These are phyloP conservation scores for Trichoderma sp. DNA, from an alignment of 2,329 filamentous ascomycete species.

Conservation along the genomic window DNA sequence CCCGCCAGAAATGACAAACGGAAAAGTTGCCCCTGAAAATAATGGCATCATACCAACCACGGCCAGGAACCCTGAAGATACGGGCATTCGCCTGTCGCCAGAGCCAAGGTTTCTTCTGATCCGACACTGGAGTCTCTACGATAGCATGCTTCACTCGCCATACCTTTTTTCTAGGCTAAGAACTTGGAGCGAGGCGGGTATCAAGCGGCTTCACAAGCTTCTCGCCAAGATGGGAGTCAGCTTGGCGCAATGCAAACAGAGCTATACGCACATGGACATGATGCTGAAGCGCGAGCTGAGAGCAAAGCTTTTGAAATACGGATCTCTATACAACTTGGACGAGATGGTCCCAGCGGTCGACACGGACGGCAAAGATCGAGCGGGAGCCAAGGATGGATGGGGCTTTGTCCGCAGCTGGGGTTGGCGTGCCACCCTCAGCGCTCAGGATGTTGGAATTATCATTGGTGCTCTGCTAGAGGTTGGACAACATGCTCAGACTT, in stretches of 20 bases:
- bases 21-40: slow-evolving; percentile 61
- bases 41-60: slow-evolving; percentile 86
- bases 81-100: slow-evolving; percentile 84
- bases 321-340: slow-evolving; percentile 88
- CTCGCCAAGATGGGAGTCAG: slow-evolving; percentile 98
- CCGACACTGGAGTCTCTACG: slow-evolving; percentile 94
- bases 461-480: slow-evolving; percentile 91
- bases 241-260: slow-evolving; percentile 88
- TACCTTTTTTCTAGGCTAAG: slow-evolving; percentile 89
- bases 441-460: slow-evolving; percentile 90
- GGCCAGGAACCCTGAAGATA: slow-evolving; percentile 85
- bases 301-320: slow-evolving; percentile 84
- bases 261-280: slow-evolving; percentile 98
- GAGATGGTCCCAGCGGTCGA: slow-evolving; percentile 82
- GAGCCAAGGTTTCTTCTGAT: slow-evolving; percentile 92
- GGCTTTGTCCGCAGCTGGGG: slow-evolving; percentile 97
- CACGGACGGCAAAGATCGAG: slow-evolving; percentile 66
- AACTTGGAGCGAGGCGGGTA: slow-evolving; percentile 88
- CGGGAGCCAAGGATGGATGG: slow-evolving; percentile 83
- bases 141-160: slow-evolving; percentile 96
- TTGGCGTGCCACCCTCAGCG: slow-evolving; percentile 90
- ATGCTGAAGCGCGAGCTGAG: slow-evolving; percentile 85
- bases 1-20: slow-evolving; percentile 66
- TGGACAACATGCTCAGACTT: slow-evolving; percentile 55
- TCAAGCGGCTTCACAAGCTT: slow-evolving; percentile 87